These are phyloP conservation scores for Hibiscus mutabilis DNA, from an alignment of 345 rosid genomes.

Conservation along the genomic window DNA sequence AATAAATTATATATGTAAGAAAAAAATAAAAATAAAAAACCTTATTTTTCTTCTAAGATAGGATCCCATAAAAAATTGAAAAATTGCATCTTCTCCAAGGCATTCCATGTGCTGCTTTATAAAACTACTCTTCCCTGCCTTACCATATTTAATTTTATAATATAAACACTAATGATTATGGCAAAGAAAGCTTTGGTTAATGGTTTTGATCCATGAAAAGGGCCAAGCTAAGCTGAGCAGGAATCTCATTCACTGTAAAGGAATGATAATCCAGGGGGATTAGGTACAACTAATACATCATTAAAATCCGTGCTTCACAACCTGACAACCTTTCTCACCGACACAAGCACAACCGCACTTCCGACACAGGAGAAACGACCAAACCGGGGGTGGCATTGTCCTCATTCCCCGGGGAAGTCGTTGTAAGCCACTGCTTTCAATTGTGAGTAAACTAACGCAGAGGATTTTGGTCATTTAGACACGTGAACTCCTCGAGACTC, in stretches of 20 bases:
- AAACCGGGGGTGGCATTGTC: not conserved
- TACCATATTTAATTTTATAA: too few relatives aligned
- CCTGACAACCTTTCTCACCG: not conserved
- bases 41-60: not conserved
- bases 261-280: not conserved
- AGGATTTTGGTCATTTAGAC: not conserved
- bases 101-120: constrained; percentile 1
- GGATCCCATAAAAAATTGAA: not conserved
- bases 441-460: not conserved
- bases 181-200: too few relatives aligned
- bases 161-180: too few relatives aligned
- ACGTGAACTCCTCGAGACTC: not conserved
- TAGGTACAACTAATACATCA: constrained; percentile 4
- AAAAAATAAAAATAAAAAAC: not conserved
- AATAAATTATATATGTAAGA: not conserved
- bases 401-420: not conserved
- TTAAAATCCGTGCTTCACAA: not conserved
- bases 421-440: not conserved
- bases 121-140: not conserved
- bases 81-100: not conserved
- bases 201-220: not conserved
- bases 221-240: not conserved
- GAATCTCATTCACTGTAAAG: not conserved
- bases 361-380: not conserved
- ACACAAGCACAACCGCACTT: constrained; percentile 4